These are phyloP conservation scores for Triglochin maritima DNA, from an alignment of 106 monocot species.

Conservation along the genomic window DNA sequence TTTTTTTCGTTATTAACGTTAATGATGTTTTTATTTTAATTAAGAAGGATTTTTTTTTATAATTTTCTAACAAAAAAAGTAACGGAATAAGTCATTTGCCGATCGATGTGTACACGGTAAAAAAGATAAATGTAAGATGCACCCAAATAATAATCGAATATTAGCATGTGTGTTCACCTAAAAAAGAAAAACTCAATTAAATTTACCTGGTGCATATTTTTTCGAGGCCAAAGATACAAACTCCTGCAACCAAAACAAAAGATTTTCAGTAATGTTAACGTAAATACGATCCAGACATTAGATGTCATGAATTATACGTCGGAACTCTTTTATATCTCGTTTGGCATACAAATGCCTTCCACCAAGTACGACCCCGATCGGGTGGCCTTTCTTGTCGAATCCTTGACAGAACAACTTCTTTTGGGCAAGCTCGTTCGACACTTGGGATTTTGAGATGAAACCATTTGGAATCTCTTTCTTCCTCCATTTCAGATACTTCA, in stretches of 20 bases:
- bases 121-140: too few species aligned
- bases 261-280: not conserved
- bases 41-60: too few species aligned
- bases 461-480: conserved; percentile 34
- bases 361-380: conserved; percentile 31
- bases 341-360: conserved; percentile 40
- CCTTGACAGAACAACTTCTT: conserved; percentile 54
- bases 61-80: too few species aligned
- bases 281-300: not conserved
- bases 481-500: conserved; percentile 58
- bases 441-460: conserved; percentile 41
- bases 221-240: conserved; percentile 43
- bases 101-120: too few species aligned
- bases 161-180: too few species aligned
- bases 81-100: too few species aligned
- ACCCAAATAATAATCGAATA: too few species aligned
- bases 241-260: conserved; percentile 29
- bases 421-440: conserved; percentile 46
- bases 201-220: conserved; percentile 60
- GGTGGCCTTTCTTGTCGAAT: conserved; percentile 38
- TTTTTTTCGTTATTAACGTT: too few species aligned
- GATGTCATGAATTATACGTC: conserved; percentile 20
- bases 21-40: too few species aligned
- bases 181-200: too few species aligned
- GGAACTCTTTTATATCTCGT: conserved; percentile 41